These are phyloP conservation scores for Leccinum truebloodii DNA, from an alignment of 768 basidiomycete species.

Conservation along the genomic window DNA sequence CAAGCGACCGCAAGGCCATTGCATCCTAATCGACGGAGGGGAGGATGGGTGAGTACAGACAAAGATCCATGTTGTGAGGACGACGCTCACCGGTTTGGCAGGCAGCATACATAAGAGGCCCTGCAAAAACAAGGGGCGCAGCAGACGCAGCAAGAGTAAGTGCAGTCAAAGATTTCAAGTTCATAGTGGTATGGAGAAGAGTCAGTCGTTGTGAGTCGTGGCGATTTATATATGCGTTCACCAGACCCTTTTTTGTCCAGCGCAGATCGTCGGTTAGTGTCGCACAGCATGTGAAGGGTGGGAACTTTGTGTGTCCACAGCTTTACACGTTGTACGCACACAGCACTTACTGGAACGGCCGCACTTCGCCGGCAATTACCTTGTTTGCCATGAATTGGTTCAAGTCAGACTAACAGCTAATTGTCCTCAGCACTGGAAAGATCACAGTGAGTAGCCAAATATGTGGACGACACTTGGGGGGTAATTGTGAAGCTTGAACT, in stretches of 20 bases:
- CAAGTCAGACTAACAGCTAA: too few relatives aligned
- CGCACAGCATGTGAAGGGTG: conserved; percentile 6
- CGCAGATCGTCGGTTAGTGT: background rate
- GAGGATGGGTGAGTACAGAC: background rate
- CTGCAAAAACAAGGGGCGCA: conserved; percentile 15
- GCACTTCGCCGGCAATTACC: too few relatives aligned
- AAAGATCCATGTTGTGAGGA: background rate
- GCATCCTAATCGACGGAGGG: conserved; percentile 17
- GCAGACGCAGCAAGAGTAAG: conserved; percentile 20
- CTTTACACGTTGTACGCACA: background rate
- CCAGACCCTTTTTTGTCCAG: background rate
- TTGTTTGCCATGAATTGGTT: too few relatives aligned
- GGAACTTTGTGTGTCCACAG: background rate
- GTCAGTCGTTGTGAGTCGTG: background rate
- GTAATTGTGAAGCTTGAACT: too few relatives aligned
- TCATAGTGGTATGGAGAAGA: conserved; percentile 19
- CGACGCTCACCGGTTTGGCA: conserved; percentile 21
- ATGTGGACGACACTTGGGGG: too few relatives aligned
- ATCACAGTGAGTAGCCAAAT: too few relatives aligned
- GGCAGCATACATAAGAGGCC: conserved; percentile 26
- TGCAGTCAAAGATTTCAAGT: conserved; percentile 21
- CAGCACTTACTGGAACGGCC: too few relatives aligned
- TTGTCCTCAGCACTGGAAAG: too few relatives aligned
- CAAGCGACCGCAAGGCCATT: conserved; percentile 24
- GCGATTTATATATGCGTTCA: conserved; percentile 4